Percentiles rank a stretch among this genome's conserved stretches.
Evolutionary conservation across 179 eudicot species (phyloP).

Genomic region (Gypsophila paniculata): DNA sequence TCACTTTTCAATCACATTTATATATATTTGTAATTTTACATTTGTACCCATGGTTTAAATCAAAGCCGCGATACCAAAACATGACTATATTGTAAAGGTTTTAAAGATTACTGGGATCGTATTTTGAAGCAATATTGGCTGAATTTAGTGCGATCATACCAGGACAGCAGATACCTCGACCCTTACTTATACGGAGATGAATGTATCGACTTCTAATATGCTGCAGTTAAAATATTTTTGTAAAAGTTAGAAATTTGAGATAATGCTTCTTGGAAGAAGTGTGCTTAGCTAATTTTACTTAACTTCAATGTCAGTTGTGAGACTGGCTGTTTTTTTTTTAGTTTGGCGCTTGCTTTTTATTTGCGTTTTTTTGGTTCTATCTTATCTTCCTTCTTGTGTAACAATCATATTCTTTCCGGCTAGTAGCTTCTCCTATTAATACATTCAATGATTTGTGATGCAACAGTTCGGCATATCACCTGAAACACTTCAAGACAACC

Average conservation of each 20-base stretch:
- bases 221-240: background rate
- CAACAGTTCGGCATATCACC: slow-evolving; percentile 21
- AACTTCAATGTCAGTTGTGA: background rate
- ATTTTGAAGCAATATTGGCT: no score
- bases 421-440: background rate
- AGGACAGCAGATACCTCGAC: no score
- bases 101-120: no score
- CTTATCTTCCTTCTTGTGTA: background rate
- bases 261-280: background rate
- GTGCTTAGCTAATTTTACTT: background rate
- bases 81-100: no score
- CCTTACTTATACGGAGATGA: no score
- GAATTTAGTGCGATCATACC: no score
- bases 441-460: background rate
- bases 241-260: background rate
- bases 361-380: background rate
- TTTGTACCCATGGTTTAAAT: no score
- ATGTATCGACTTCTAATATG: no score
- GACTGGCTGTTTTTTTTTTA: background rate
- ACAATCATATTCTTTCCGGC: background rate
- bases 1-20: no score
- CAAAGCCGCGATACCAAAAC: no score
- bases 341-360: background rate
- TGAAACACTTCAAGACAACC: slow-evolving; percentile 13
- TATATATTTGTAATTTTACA: no score